Evolutionary conservation across 1,284 basidiomycete genomes (phyloP).

Genomic region (Neolentinus lepideus): DNA sequence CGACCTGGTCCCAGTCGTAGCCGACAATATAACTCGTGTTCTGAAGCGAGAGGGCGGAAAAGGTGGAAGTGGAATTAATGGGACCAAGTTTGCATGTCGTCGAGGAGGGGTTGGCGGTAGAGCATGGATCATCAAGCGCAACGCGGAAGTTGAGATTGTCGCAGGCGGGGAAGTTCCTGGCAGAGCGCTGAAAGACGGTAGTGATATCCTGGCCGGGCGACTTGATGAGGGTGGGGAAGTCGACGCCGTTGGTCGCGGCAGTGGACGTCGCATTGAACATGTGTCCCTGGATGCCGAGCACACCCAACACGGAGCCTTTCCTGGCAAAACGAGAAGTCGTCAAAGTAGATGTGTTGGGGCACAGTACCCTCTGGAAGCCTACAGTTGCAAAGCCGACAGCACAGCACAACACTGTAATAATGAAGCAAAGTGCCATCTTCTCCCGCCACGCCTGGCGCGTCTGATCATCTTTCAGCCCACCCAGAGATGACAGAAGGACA

Average conservation of each 20-base stretch:
- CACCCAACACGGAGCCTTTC: slow-evolving; percentile 49
- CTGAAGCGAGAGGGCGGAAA: slow-evolving; percentile 50
- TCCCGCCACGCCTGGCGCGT: slow-evolving; percentile 95
- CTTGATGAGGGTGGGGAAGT: slow-evolving; percentile 56
- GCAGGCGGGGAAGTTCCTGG: slow-evolving; percentile 62
- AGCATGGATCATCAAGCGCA: slow-evolving; percentile 74
- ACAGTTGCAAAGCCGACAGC: slow-evolving; percentile 91
- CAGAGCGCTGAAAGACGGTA: slow-evolving; percentile 67
- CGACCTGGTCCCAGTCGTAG: slow-evolving; percentile 86
- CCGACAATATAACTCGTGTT: slow-evolving; percentile 69
- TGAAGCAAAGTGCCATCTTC: slow-evolving; percentile 90
- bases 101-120: slow-evolving; percentile 17
- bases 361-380: slow-evolving; percentile 89
- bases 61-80: slow-evolving; percentile 50
- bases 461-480: slow-evolving; percentile 76
- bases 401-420: slow-evolving; percentile 75
- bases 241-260: slow-evolving; percentile 39
- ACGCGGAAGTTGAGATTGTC: slow-evolving; percentile 50
- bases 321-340: slow-evolving; percentile 65
- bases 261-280: slow-evolving; percentile 70
- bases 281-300: slow-evolving; percentile 74
- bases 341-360: slow-evolving; percentile 58
- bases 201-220: slow-evolving; percentile 87
- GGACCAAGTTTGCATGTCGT: slow-evolving; percentile 58
- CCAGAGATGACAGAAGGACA: slow-evolving; percentile 64